Percentiles rank a stretch among this genome's conserved stretches.
phyloP scores from a whole-genome alignment of 2,329 filamentous ascomycete genomes.

The Xylariomycetidae sp. region DNA sequence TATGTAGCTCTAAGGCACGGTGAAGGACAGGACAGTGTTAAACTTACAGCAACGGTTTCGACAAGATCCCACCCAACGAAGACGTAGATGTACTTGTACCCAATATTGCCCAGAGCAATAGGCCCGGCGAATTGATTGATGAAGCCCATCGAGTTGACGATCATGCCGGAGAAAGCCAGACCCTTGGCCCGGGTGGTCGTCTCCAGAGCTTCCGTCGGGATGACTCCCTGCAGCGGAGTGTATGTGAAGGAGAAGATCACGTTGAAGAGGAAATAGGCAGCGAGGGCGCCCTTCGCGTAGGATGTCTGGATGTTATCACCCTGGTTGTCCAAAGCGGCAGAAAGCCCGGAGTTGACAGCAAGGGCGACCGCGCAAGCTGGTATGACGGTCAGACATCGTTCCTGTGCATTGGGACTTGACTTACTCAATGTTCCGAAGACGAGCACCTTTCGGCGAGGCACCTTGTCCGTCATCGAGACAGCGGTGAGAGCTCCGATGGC shows the following conservation, averaged over 20 bases:
- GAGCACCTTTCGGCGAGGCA: slow-evolving; percentile 41
- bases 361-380: slow-evolving; percentile 33
- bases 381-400: slow-evolving; percentile 4
- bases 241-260: slow-evolving; percentile 44
- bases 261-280: slow-evolving; percentile 45
- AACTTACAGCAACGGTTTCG: slow-evolving; percentile 23
- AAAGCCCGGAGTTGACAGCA: slow-evolving; percentile 40
- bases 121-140: slow-evolving; percentile 43
- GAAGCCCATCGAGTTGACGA: slow-evolving; percentile 39
- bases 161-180: slow-evolving; percentile 37
- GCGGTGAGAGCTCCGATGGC: slow-evolving; percentile 38
- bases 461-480: slow-evolving; percentile 36
- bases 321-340: slow-evolving; percentile 28
- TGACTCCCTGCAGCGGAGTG: slow-evolving; percentile 42
- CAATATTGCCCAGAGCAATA: slow-evolving; percentile 38
- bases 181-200: slow-evolving; percentile 44
- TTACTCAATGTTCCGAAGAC: slow-evolving; percentile 35
- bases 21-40: not conserved
- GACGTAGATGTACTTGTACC: slow-evolving; percentile 38
- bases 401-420: slow-evolving; percentile 4
- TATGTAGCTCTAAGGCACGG: not conserved
- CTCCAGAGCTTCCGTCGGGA: slow-evolving; percentile 41
- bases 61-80: slow-evolving; percentile 43
- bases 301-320: slow-evolving; percentile 26
- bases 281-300: slow-evolving; percentile 37